These are phyloP conservation scores for Lactuca sativa DNA, from an alignment of 129 eudicot species.

Conservation along the genomic window DNA sequence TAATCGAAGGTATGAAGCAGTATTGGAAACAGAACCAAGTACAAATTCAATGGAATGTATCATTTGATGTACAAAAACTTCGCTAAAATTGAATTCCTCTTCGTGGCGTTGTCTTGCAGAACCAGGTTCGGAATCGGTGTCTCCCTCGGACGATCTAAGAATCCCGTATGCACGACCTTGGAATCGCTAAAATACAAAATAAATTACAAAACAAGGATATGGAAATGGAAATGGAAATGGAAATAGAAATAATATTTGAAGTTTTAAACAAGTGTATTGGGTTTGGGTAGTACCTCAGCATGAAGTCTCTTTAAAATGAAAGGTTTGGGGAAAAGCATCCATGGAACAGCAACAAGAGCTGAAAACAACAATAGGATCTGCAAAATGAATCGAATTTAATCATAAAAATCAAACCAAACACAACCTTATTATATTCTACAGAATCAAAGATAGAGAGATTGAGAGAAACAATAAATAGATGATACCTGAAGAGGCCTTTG, in stretches of 20 bases:
- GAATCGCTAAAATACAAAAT: conserved; percentile 54
- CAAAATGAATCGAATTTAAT: conserved; percentile 10
- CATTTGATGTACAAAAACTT: conserved; percentile 97
- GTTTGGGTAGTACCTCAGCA: conserved; percentile 58
- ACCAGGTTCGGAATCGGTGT: conserved; percentile 73
- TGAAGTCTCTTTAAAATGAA: conserved; percentile 83
- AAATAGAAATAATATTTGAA: background rate
- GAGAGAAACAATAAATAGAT: background rate
- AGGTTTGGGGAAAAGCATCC: conserved; percentile 99
- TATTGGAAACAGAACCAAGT: conserved; percentile 96
- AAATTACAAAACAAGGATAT: too few relatives aligned
- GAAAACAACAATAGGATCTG: conserved; percentile 84
- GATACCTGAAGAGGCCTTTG: conserved; percentile 89
- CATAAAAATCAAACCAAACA: too few relatives aligned
- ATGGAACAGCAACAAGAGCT: conserved; percentile 97
- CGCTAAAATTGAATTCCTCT: conserved; percentile 96
- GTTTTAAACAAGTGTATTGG: background rate
- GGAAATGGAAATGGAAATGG: background rate
- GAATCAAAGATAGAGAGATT: background rate
- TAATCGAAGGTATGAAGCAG: conserved; percentile 96
- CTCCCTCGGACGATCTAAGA: conserved; percentile 74
- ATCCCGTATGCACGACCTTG: conserved; percentile 95
- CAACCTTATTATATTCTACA: background rate
- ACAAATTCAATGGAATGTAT: conserved; percentile 98
- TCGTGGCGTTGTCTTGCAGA: conserved; percentile 61